phyloP scores from a whole-genome alignment of 768 basidiomycete species.

The Termitomyces sp. region DNA sequence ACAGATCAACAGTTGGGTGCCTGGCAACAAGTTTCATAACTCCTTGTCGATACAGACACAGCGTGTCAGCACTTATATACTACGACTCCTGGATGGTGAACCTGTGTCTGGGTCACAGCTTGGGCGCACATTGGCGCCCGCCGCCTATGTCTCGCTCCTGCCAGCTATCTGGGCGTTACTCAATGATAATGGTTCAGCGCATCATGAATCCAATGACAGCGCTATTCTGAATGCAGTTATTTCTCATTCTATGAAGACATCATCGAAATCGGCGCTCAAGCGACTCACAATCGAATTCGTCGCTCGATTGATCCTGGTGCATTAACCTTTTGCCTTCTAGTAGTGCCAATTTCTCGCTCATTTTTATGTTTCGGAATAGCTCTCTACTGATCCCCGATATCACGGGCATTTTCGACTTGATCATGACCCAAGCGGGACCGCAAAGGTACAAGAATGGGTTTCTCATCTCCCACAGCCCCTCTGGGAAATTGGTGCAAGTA shows the following conservation, averaged over 20 bases:
- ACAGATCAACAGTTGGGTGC: constrained; percentile 4
- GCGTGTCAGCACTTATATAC: constrained; percentile 58
- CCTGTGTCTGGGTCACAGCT: constrained; percentile 37
- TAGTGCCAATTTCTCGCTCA: constrained; percentile 1
- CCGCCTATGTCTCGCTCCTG: constrained; percentile 61
- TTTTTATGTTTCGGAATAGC: constrained; percentile 32
- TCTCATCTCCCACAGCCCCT: constrained; percentile 72
- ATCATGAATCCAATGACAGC: constrained; percentile 18
- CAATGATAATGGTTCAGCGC: constrained; percentile 31
- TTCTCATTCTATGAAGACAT: constrained; percentile 58
- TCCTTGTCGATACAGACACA: constrained; percentile 38
- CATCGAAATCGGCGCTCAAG: constrained; percentile 64
- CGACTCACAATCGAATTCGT: constrained; percentile 72
- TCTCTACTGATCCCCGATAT: constrained; percentile 55
- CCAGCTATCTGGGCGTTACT: constrained; percentile 80
- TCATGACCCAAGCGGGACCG: constrained; percentile 19
- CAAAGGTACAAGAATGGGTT: constrained; percentile 61
- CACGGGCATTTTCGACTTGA: constrained; percentile 42
- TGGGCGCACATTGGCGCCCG: constrained; percentile 47
- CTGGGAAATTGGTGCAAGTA: constrained; percentile 75
- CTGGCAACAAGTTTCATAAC: constrained; percentile 5
- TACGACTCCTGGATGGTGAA: constrained; percentile 53
- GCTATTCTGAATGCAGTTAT: constrained; percentile 53
- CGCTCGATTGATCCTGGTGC: constrained; percentile 63
- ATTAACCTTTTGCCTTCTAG: constrained; percentile 17